Evolutionary conservation across 805 yeast species (phyloP).

Genomic region (Suhomyces kilbournensis): DNA sequence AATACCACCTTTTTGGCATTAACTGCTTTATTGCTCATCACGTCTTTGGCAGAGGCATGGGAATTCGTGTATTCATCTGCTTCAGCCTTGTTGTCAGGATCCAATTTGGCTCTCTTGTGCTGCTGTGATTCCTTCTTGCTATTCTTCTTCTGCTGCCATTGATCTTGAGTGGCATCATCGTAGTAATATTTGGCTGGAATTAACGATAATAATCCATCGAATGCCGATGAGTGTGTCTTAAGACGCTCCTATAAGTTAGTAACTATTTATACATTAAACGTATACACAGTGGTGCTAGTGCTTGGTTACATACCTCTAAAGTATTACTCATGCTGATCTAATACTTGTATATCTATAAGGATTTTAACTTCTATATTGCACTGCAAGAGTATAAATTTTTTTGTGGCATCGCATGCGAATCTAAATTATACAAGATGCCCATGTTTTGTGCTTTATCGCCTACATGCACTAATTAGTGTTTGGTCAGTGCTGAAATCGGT

Average conservation of each 20-base stretch:
- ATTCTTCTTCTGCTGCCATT: slow-evolving; percentile 86
- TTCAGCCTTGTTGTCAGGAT: slow-evolving; percentile 53
- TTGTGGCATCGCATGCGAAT: slow-evolving; percentile 1
- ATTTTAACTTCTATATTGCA: not conserved
- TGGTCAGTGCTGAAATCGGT: not conserved
- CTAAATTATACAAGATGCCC: not conserved
- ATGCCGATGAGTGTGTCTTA: slow-evolving; percentile 75
- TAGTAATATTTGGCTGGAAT: slow-evolving; percentile 94
- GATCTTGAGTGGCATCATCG: slow-evolving; percentile 84
- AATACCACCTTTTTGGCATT: slow-evolving; percentile 50
- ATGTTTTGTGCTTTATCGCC: not conserved
- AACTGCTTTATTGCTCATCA: slow-evolving; percentile 51
- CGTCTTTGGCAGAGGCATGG: slow-evolving; percentile 58
- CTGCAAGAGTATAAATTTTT: not conserved
- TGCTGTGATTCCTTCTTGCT: slow-evolving; percentile 59
- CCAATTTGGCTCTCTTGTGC: slow-evolving; percentile 68
- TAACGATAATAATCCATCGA: slow-evolving; percentile 82
- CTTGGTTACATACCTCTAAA: slow-evolving; percentile 50
- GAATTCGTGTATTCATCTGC: slow-evolving; percentile 41
- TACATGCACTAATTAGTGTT: not conserved
- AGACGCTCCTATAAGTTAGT: slow-evolving; percentile 57
- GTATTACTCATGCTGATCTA: slow-evolving; percentile 47
- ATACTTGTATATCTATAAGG: slow-evolving; percentile 8
- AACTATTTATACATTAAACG: too few relatives aligned
- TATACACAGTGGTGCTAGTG: not conserved